Conservation (phyloP, 164 flowering plant genomes). For the Santalum album region DNA sequence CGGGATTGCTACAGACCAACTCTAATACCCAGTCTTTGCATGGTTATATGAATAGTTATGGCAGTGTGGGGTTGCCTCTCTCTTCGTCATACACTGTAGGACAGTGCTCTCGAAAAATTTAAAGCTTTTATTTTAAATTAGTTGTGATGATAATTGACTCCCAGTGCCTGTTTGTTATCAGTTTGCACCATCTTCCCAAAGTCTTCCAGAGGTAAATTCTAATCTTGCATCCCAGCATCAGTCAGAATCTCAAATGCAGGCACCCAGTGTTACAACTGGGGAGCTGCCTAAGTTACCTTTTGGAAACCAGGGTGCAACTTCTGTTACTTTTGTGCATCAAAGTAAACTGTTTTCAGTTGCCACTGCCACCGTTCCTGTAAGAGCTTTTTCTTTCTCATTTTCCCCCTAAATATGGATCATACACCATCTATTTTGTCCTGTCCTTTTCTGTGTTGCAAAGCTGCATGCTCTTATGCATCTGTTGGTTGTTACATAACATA, state of each 20-base stretch:
- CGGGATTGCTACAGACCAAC: constrained; percentile 34
- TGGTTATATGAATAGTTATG: constrained; percentile 37
- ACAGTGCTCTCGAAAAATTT: neutral
- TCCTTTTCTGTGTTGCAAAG: too few relatives aligned
- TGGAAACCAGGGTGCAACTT: constrained; percentile 37
- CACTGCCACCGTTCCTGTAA: constrained; percentile 27
- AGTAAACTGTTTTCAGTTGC: constrained; percentile 39
- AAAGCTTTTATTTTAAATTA: neutral
- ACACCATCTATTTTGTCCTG: neutral
- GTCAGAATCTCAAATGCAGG: constrained; percentile 51
- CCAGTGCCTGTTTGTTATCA: constrained; percentile 15
- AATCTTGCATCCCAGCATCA: constrained; percentile 44
- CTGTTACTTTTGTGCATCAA: constrained; percentile 35
- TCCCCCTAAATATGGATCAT: neutral
- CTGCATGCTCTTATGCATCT: neutral
- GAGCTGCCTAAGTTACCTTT: constrained; percentile 61
- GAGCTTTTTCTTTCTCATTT: constrained; percentile 2
- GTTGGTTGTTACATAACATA: too few relatives aligned
- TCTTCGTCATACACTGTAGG: constrained; percentile 74
- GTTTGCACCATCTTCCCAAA: constrained; percentile 53
- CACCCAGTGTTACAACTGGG: constrained; percentile 24
- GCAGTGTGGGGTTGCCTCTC: constrained; percentile 44
- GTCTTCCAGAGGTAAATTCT: constrained; percentile 39
- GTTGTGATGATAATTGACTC: neutral
- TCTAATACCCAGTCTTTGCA: constrained; percentile 29